A percentile compares a stretch with the other conserved stretches of the same genome.
Evolutionary conservation across 768 basidiomycete species (phyloP).

Genomic region (Fibroporia radiculosa): DNA sequence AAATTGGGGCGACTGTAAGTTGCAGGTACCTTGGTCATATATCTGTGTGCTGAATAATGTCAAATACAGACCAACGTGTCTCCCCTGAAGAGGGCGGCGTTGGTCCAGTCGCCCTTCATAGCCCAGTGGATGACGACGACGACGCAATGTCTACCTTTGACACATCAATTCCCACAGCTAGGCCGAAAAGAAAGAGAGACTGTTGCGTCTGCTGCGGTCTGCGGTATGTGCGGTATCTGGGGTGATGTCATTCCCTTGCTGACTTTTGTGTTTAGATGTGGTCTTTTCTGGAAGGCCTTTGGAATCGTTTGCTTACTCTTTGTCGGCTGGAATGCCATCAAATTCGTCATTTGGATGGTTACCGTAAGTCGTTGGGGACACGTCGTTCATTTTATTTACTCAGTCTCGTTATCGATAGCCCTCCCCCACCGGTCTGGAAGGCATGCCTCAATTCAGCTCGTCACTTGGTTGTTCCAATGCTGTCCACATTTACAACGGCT

Average conservation of each 20-base stretch:
- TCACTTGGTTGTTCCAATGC: constrained; percentile 43
- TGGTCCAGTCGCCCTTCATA: constrained; percentile 19
- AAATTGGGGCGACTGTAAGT: constrained; percentile 39
- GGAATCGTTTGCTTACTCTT: constrained; percentile 39
- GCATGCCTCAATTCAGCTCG: constrained; percentile 47
- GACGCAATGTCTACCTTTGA: constrained; percentile 15
- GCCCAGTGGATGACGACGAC: constrained; percentile 11
- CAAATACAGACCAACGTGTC: constrained; percentile 33
- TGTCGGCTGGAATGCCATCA: constrained; percentile 34
- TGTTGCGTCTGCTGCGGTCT: constrained; percentile 48
- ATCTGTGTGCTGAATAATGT: background rate
- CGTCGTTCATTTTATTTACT: constrained; percentile 1
- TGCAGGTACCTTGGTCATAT: background rate
- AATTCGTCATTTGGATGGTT: constrained; percentile 39
- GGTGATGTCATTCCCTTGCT: constrained; percentile 1
- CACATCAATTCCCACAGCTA: constrained; percentile 16
- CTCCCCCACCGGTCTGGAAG: constrained; percentile 42
- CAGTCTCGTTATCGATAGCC: constrained; percentile 25
- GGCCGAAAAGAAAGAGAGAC: constrained; percentile 26
- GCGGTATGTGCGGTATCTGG: constrained; percentile 27
- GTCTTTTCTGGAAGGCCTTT: constrained; percentile 47
- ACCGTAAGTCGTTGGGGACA: constrained; percentile 27
- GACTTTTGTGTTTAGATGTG: constrained; percentile 33
- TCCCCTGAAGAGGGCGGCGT: constrained; percentile 32
- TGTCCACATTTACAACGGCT: constrained; percentile 35